Evolutionary conservation across 495 filamentous ascomycete species (phyloP).

Genomic region (Penicillium maclennaniae): DNA sequence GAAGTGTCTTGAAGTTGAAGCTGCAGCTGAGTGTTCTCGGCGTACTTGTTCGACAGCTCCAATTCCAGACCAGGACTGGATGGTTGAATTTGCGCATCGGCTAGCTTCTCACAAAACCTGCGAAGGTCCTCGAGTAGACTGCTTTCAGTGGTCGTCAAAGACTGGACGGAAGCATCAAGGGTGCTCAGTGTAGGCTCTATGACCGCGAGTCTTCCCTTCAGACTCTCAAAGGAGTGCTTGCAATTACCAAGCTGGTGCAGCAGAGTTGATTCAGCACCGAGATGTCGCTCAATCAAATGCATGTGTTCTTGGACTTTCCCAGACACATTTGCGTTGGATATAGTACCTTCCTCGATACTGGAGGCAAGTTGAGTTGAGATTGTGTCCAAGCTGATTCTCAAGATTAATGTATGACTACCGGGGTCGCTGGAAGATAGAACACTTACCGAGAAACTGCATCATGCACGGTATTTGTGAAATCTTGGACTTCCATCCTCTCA

Average conservation of each 20-base stretch:
- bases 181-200: constrained; percentile 18
- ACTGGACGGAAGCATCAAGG: constrained; percentile 16
- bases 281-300: constrained; percentile 10
- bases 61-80: constrained; percentile 8
- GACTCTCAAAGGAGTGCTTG: constrained; percentile 4
- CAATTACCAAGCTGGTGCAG: constrained; percentile 21
- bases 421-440: not conserved
- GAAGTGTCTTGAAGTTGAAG: constrained; percentile 19
- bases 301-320: constrained; percentile 20
- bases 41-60: constrained; percentile 12
- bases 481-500: constrained; percentile 18
- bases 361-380: constrained; percentile 16
- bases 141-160: constrained; percentile 11
- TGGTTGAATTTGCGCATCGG: constrained; percentile 17
- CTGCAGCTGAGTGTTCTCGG: constrained; percentile 27
- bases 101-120: constrained; percentile 18
- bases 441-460: constrained; percentile 25
- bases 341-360: constrained; percentile 10
- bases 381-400: constrained; percentile 15
- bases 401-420: not conserved
- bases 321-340: constrained; percentile 12
- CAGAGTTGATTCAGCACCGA: constrained; percentile 24
- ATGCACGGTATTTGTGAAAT: constrained; percentile 14
- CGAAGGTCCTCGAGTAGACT: constrained; percentile 21
- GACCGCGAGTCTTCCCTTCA: constrained; percentile 18